Conservation (phyloP, 208 protist genomes). For the Naegleria fowleri region DNA sequence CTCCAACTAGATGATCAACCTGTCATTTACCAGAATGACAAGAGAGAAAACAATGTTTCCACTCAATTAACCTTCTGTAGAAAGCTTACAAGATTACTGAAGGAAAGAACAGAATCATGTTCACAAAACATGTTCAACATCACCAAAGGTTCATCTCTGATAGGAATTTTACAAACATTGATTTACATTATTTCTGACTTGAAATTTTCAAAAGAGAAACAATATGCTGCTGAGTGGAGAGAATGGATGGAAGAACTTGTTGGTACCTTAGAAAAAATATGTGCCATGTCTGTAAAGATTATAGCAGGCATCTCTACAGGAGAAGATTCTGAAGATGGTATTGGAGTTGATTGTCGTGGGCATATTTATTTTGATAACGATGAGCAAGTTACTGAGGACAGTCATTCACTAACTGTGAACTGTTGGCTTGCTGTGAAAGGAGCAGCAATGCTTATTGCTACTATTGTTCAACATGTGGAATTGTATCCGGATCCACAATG, state of each 20-base stretch:
- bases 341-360: slow-evolving; percentile 33
- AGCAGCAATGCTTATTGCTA: neutral
- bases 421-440: slow-evolving; percentile 41
- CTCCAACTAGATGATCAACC: neutral
- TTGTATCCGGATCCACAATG: neutral
- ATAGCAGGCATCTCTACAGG: neutral
- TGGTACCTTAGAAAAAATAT: neutral
- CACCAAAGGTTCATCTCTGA: neutral
- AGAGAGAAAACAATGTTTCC: neutral
- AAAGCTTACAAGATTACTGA: neutral
- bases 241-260: slow-evolving; percentile 16
- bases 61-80: neutral
- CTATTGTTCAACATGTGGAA: neutral
- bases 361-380: slow-evolving; percentile 29
- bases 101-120: neutral
- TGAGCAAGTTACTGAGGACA: neutral
- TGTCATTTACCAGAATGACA: neutral
- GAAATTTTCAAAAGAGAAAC: neutral
- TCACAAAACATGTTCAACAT: slow-evolving; percentile 23
- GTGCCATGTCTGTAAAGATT: slow-evolving; percentile 15
- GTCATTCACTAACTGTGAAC: slow-evolving; percentile 34
- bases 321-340: slow-evolving; percentile 12
- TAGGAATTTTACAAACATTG: neutral
- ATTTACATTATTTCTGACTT: slow-evolving; percentile 20
- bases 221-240: neutral